These are phyloP conservation scores for Phlyctochytrium arcticum DNA, from an alignment of 192 early-diverging fungal species.

Conservation along the genomic window DNA sequence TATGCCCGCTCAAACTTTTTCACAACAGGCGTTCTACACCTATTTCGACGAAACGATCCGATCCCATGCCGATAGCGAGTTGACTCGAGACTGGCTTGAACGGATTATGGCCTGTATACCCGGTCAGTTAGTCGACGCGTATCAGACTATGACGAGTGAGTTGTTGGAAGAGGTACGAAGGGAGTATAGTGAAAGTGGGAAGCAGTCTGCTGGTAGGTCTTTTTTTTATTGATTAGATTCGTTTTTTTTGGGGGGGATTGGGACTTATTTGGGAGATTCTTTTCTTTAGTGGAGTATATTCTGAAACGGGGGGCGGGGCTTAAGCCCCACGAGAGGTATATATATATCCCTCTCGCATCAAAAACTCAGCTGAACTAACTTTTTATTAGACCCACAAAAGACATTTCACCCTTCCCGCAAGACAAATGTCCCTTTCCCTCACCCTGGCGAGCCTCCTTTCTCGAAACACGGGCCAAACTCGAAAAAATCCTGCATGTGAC, in stretches of 20 bases:
- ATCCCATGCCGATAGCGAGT: constrained; percentile 34
- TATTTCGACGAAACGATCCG: constrained; percentile 51
- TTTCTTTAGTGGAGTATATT: constrained; percentile 41
- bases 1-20: too few relatives aligned
- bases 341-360: neutral
- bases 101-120: constrained; percentile 43
- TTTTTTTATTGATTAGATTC: neutral
- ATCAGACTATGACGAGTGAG: constrained; percentile 25
- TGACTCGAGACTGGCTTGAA: constrained; percentile 29
- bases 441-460: constrained; percentile 40
- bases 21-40: constrained; percentile 54
- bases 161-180: constrained; percentile 43
- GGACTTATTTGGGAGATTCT: neutral
- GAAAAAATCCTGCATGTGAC: constrained; percentile 42
- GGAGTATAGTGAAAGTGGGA: constrained; percentile 50
- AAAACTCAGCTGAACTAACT: neutral
- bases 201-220: constrained; percentile 37
- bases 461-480: constrained; percentile 42
- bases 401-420: constrained; percentile 31
- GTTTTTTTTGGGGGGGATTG: neutral
- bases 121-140: constrained; percentile 23
- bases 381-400: neutral
- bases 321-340: neutral
- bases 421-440: constrained; percentile 47
- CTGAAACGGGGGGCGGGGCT: constrained; percentile 28